A percentile compares a stretch with the other conserved stretches of the same genome.
phyloP scores from a whole-genome alignment of 2,329 filamentous ascomycete genomes.

The Calcarisporium arbuscula region DNA sequence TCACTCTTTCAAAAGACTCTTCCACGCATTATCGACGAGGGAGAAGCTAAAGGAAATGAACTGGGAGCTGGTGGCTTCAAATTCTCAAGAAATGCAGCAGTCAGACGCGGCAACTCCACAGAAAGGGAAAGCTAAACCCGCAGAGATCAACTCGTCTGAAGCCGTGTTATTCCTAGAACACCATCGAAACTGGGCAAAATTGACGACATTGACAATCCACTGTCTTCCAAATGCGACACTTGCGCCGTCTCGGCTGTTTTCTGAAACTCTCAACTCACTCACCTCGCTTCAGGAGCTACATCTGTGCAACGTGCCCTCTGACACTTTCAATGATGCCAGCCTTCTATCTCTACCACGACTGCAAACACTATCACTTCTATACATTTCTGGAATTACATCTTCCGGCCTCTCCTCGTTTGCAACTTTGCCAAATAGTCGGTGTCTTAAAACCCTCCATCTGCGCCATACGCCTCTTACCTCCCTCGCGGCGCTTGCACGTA shows the following conservation, averaged over 20 bases:
- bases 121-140: conserved; percentile 22
- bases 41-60: conserved; percentile 49
- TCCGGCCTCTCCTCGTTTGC: conserved; percentile 52
- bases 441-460: conserved; percentile 45
- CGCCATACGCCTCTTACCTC: conserved; percentile 51
- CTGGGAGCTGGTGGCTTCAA: conserved; percentile 46
- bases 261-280: conserved; percentile 41
- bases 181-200: conserved; percentile 49
- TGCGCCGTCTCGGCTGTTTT: conserved; percentile 45
- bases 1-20: conserved; percentile 49
- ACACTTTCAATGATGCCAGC: conserved; percentile 50
- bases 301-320: conserved; percentile 48
- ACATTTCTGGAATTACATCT: conserved; percentile 50
- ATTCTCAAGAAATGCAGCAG: conserved; percentile 16
- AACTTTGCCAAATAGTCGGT: conserved; percentile 37
- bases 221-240: conserved; percentile 50
- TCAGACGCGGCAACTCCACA: conserved; percentile 13
- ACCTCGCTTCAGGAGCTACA: conserved; percentile 53
- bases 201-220: conserved; percentile 52
- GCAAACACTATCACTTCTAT: conserved; percentile 47
- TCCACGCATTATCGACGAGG: conserved; percentile 54
- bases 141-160: conserved; percentile 22
- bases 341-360: conserved; percentile 50
- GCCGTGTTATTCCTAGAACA: conserved; percentile 41
- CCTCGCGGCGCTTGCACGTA: conserved; percentile 50